Evolutionary conservation across 805 yeast species (phyloP).

Genomic region (Metschnikowia bowlesiae): DNA sequence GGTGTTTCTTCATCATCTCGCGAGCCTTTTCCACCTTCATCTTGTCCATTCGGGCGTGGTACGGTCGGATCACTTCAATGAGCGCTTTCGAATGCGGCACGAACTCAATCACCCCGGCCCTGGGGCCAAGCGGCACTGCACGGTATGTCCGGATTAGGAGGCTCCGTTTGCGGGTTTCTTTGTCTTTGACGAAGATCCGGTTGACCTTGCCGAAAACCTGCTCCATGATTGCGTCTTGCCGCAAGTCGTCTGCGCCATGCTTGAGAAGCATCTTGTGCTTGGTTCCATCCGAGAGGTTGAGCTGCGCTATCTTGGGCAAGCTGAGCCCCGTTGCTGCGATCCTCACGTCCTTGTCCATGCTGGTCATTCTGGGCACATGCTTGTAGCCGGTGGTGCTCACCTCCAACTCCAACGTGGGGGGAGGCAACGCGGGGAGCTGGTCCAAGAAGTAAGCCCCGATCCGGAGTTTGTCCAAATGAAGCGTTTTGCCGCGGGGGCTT

Average conservation of each 20-base stretch:
- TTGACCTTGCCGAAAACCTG: conserved; percentile 92
- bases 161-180: conserved; percentile 51
- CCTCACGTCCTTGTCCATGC: conserved; percentile 42
- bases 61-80: conserved; percentile 58
- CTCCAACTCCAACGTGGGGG: conserved; percentile 55
- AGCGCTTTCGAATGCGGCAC: conserved; percentile 73
- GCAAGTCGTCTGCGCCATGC: conserved; percentile 83
- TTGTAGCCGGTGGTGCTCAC: conserved; percentile 44
- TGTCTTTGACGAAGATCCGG: conserved; percentile 51
- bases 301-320: conserved; percentile 71
- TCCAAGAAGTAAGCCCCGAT: conserved; percentile 48
- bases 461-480: conserved; percentile 32
- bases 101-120: conserved; percentile 85
- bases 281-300: conserved; percentile 55
- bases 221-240: conserved; percentile 97
- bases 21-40: conserved; percentile 57
- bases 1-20: conserved; percentile 55
- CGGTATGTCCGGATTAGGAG: conserved; percentile 76
- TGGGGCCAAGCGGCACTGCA: conserved; percentile 85
- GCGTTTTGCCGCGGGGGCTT: conserved; percentile 27
- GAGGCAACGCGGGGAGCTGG: conserved; percentile 51
- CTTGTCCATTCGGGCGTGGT: conserved; percentile 51
- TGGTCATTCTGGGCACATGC: conserved; percentile 42
- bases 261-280: conserved; percentile 62
- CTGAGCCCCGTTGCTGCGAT: conserved; percentile 85